Conservation (phyloP, 371 early-diverging fungal species). For the Batkoa obscura region DNA sequence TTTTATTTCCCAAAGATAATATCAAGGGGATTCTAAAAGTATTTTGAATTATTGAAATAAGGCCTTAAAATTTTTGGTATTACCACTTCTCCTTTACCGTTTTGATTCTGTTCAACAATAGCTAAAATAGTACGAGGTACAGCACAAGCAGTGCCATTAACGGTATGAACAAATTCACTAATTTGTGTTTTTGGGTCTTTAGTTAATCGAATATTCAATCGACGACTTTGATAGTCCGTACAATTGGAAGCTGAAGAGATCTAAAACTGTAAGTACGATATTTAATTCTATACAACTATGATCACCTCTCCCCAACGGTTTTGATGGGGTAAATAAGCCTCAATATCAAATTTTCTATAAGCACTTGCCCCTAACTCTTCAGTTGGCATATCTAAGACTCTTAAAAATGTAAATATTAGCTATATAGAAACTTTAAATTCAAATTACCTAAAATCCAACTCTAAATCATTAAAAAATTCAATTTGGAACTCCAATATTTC, state of each 20-base stretch:
- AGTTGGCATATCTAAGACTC: conserved; percentile 81
- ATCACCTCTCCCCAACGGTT: conserved; percentile 71
- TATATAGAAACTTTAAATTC: neutral
- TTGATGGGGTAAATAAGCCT: conserved; percentile 89
- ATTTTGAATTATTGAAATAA: conserved; percentile 12
- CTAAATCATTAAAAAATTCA: conserved; percentile 55
- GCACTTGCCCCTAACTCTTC: conserved; percentile 85
- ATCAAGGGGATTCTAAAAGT: neutral
- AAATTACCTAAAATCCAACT: conserved; percentile 49
- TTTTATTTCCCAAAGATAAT: too few relatives aligned
- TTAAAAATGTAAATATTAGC: conserved; percentile 8
- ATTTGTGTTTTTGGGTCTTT: neutral
- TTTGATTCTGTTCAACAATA: conserved; percentile 66
- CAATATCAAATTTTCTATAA: conserved; percentile 80
- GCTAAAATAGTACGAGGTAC: conserved; percentile 81
- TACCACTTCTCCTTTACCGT: conserved; percentile 37
- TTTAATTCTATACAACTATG: neutral
- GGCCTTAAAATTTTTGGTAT: conserved; percentile 53
- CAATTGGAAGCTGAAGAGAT: conserved; percentile 71
- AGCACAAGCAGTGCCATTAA: conserved; percentile 88
- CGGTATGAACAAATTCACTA: conserved; percentile 57
- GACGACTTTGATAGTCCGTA: conserved; percentile 67
- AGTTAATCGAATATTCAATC: conserved; percentile 45
- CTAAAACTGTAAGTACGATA: conserved; percentile 8
- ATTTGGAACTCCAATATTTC: conserved; percentile 55